Evolutionary conservation across 2,329 filamentous ascomycete genomes (phyloP).

Genomic region (Phyllachora maydis): DNA sequence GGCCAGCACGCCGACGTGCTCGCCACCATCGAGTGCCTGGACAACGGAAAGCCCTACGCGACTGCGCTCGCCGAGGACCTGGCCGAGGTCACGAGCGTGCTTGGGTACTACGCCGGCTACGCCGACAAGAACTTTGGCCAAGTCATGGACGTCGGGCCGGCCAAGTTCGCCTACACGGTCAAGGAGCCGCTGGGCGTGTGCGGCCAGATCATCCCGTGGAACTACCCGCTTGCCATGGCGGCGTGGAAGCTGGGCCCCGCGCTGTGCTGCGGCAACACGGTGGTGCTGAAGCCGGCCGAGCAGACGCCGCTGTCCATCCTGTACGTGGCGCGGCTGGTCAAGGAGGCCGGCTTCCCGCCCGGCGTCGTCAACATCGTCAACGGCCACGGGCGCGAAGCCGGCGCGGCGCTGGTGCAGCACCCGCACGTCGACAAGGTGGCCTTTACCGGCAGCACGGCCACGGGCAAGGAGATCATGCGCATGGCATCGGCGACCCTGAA

Average conservation of each 20-base stretch:
- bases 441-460: slow-evolving; percentile 50
- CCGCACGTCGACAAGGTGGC: slow-evolving; percentile 47
- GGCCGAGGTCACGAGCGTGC: slow-evolving; percentile 19
- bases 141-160: slow-evolving; percentile 49
- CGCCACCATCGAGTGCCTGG: slow-evolving; percentile 45
- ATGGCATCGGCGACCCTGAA: slow-evolving; percentile 39
- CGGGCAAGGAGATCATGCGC: slow-evolving; percentile 53
- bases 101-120: slow-evolving; percentile 61
- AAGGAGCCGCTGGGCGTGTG: slow-evolving; percentile 63
- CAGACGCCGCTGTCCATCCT: slow-evolving; percentile 42
- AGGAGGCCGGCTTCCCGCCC: slow-evolving; percentile 54
- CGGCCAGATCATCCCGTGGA: slow-evolving; percentile 63
- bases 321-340: slow-evolving; percentile 43
- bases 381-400: slow-evolving; percentile 42
- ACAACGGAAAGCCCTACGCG: slow-evolving; percentile 60
- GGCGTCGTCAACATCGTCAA: slow-evolving; percentile 58
- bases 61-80: slow-evolving; percentile 46
- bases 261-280: slow-evolving; percentile 40
- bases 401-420: slow-evolving; percentile 43
- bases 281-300: slow-evolving; percentile 43
- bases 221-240: slow-evolving; percentile 59
- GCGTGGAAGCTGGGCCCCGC: slow-evolving; percentile 59
- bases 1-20: slow-evolving; percentile 34
- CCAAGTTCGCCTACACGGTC: slow-evolving; percentile 58
- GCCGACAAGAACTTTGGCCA: slow-evolving; percentile 64